phyloP scores from a whole-genome alignment of 1,284 basidiomycete species.

The Puccinia horiana region DNA sequence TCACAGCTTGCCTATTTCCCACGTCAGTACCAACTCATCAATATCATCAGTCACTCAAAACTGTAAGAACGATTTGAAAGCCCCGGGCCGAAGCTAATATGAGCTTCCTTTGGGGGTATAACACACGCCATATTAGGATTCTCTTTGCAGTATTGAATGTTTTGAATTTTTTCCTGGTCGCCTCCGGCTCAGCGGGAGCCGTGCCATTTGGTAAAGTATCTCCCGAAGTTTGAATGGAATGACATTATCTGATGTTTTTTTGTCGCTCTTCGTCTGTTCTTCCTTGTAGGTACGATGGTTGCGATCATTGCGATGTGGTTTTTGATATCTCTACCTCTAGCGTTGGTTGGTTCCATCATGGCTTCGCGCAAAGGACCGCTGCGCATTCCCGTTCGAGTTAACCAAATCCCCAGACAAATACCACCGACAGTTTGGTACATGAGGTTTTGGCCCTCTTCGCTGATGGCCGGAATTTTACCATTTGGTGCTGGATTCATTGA shows the following conservation, averaged over 20 bases:
- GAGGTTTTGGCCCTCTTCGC: conserved; percentile 66
- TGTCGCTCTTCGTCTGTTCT: too few relatives aligned
- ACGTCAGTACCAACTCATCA: conserved; percentile 64
- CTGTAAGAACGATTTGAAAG: not conserved
- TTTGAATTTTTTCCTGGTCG: conserved; percentile 81
- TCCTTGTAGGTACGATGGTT: conserved; percentile 66
- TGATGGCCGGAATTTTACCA: conserved; percentile 86
- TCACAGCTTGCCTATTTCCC: conserved; percentile 87
- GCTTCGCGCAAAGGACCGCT: conserved; percentile 81
- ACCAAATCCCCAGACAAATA: conserved; percentile 73
- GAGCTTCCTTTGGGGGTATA: conserved; percentile 49
- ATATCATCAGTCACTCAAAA: not conserved
- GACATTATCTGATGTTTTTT: not conserved
- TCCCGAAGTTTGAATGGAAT: not conserved
- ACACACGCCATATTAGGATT: conserved; percentile 61
- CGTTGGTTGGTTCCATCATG: conserved; percentile 67
- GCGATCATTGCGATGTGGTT: conserved; percentile 92
- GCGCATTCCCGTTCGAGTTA: conserved; percentile 71
- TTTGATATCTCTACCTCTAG: conserved; percentile 81
- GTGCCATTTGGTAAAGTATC: conserved; percentile 76
- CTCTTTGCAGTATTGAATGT: conserved; percentile 68
- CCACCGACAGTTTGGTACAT: conserved; percentile 60
- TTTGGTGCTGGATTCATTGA: conserved; percentile 66
- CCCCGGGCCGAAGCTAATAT: not conserved
- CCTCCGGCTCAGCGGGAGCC: conserved; percentile 85